Evolutionary conservation across 768 basidiomycete species (phyloP), one percentile per base, ranked within the genome.

Genomic region (Hortiboletus flavorubellus): DNA sequence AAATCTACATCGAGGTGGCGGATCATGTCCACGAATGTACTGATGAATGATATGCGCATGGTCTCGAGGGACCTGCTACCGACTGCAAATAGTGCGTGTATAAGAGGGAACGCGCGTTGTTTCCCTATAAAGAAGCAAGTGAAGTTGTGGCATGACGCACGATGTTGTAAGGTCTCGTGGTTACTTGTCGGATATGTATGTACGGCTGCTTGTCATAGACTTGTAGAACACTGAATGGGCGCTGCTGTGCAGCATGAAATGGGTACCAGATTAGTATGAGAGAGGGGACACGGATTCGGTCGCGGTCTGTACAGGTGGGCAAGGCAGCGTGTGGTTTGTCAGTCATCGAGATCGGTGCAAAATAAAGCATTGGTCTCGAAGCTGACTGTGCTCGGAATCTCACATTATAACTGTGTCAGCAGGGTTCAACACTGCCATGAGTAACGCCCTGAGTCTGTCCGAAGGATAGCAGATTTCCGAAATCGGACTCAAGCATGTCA

Each of bases 111-210:
- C 34, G 54, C 40, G 14, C 47, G 16, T 43, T 48, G 50, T 34
- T 45, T 57, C 33, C 21, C 18, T n/a, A 50, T 41, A 33, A 58
- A 58, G 49, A 66, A 21, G 34, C 12, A 12, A 55, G 21, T 60
- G 73, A 54, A 68, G 75, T 35, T 7, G 34, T 14, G 2, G 74
- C 67, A 0, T 69, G 66, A 23, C 66, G 53, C 3, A 67, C 49
- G 6, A 50, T 23, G 3, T 15, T 21, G 23, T 37, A 34, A 14
- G 14, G 12, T 34, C 34, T 34, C 26, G 5, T 2, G 26, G 31
- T 33, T 34, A 34, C 7, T 34, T 34, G 12, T 12, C 6, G 12
- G 5, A 14, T 14, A 14, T 34, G 21, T 21, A 21, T 21, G 26
- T 26, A 26, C 26, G 34, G 14, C 34, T 34, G 34, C 34, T 34